Evolutionary conservation across 768 basidiomycete genomes (phyloP), one percentile per base, ranked within the genome.

Genomic region (Mycena crocata): DNA sequence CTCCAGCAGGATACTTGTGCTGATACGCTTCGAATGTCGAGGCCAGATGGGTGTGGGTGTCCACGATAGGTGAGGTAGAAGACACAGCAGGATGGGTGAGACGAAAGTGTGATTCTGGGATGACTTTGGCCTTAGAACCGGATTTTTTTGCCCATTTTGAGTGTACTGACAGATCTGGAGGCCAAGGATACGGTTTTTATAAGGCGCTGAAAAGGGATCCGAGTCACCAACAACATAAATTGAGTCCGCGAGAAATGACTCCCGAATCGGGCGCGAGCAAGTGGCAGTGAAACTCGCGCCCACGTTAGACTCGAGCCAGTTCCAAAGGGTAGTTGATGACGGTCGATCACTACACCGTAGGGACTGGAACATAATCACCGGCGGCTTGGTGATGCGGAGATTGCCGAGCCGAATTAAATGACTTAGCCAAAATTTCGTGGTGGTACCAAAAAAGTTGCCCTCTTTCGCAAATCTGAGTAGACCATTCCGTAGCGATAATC

Each of bases 1-100:
- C 81, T 0, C 87, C 89, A 0, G 83, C 76, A 28, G 84, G 87
- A 75, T 94, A 96, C 58, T 86, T 88, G 39, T 71, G 74, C 32
- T 83, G 81, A 75, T 95, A 95, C 21, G 81, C 72, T 1, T 83
- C 81, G 70, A 86, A 95, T 0, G 94, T 96, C 0, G 91, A 87
- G 12, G 90, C 82, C n/a, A 95, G 80, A 72, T 95, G 94, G 0
- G 93, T 93, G 79, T 96, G 94, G 0, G 94, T 95, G 78, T 96
- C 94, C 21, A 95, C 82, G 70, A 95, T 87, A 6, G 80, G 72
- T 6, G 77, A 59, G 1, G 75, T 55, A 2, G 82, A 3, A 80
- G 80, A 17, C 75, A 67, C 72, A 26, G 74, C 59, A 3, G 69
- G 62, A 57, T 74, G 75, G 76, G 75, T 66, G 17, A 85, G 83